A percentile compares a stretch with the other conserved stretches of the same genome.
phyloP scores from a whole-genome alignment of 306 rosid genomes.

The Glycine tomentella region DNA sequence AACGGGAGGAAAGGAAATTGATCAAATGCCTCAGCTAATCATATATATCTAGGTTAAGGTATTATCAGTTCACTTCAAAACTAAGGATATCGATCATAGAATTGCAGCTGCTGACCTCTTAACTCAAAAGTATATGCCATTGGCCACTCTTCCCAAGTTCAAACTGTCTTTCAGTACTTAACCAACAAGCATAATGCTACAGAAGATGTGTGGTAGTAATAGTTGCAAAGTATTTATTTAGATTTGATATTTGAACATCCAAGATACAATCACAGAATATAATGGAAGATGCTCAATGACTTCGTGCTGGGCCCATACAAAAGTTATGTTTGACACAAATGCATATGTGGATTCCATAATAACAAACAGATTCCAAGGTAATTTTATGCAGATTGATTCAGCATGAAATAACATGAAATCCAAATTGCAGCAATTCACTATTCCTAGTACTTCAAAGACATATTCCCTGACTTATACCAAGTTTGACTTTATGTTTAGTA shows the following conservation, averaged over 20 bases:
- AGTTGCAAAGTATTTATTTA: too few species aligned
- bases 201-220: slow-evolving; percentile 1
- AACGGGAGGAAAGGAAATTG: slow-evolving; percentile 25
- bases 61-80: slow-evolving; percentile 3
- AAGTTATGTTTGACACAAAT: background rate
- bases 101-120: too few species aligned
- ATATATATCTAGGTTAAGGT: slow-evolving; percentile 22
- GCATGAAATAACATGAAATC: background rate
- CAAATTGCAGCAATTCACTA: slow-evolving; percentile 32
- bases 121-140: too few species aligned
- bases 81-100: too few species aligned
- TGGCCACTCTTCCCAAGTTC: slow-evolving; percentile 8
- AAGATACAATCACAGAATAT: slow-evolving; percentile 25
- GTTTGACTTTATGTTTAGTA: slow-evolving; percentile 20
- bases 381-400: slow-evolving; percentile 22
- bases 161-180: background rate
- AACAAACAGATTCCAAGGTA: slow-evolving; percentile 20
- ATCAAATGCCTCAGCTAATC: slow-evolving; percentile 12
- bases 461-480: background rate
- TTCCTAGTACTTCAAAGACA: slow-evolving; percentile 16
- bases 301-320: background rate
- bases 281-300: slow-evolving; percentile 33
- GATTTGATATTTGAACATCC: background rate
- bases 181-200: slow-evolving; percentile 27
- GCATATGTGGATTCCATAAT: background rate